Evolutionary conservation across 2,329 filamentous ascomycete genomes (phyloP).

Genomic region (Dothidotthia symphoricarpi): DNA sequence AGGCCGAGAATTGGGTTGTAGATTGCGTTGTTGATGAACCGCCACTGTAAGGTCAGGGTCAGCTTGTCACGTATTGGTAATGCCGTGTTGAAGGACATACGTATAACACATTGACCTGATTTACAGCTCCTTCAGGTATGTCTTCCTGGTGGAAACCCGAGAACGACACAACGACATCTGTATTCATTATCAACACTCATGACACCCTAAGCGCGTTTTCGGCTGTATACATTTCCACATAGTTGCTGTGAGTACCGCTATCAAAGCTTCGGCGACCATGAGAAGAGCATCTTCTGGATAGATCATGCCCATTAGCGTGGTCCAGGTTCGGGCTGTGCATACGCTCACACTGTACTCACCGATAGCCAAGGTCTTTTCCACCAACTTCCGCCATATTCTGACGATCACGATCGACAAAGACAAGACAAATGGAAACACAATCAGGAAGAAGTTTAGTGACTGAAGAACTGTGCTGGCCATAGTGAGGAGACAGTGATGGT

Average conservation of each 20-base stretch:
- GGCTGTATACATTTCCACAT: not conserved
- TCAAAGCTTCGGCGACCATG: not conserved
- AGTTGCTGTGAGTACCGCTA: not conserved
- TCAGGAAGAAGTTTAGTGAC: constrained; percentile 5
- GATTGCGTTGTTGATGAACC: constrained; percentile 4
- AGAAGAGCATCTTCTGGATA: constrained; percentile 3
- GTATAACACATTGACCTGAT: not conserved
- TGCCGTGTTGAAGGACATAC: constrained; percentile 1
- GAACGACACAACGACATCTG: too few relatives aligned
- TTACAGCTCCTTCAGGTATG: constrained; percentile 6
- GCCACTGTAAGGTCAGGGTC: constrained; percentile 7
- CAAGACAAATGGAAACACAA: constrained; percentile 4
- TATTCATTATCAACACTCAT: too few relatives aligned
- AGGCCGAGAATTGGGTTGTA: constrained; percentile 10
- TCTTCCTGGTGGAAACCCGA: constrained; percentile 1
- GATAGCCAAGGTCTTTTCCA: constrained; percentile 2
- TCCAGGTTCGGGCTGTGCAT: too few relatives aligned
- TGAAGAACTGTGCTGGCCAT: constrained; percentile 9
- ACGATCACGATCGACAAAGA: constrained; percentile 4
- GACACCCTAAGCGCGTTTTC: not conserved
- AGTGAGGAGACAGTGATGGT: too few relatives aligned
- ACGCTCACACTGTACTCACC: constrained; percentile 2
- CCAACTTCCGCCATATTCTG: constrained; percentile 4
- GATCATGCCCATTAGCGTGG: too few relatives aligned
- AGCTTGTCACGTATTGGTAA: too few relatives aligned